Base-by-base conservation (phyloP, 139 green algal genomes). In the Chlamydomonas eustigma region DNA sequence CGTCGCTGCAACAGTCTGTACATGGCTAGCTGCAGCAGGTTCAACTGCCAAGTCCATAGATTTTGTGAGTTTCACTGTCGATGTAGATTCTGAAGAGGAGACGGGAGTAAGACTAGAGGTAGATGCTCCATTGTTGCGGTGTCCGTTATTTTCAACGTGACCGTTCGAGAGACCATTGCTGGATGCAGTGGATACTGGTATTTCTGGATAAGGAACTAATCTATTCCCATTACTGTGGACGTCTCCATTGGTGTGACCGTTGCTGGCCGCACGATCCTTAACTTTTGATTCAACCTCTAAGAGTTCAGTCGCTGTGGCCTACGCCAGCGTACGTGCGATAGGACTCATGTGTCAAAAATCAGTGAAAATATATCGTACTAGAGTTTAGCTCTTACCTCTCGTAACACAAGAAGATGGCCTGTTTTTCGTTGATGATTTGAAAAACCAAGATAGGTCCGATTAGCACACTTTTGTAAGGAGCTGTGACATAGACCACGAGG, bases 1-100 rank as follows among this genome's bases (percentile, higher is more conserved):
- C 8, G 68, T 75, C 4, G 68, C 68, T 4, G 68, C 68, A 28
- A 75, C 68, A 8, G 68, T 75, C 37, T 75, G 37, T 37, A 75
- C 64, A n/a, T 75, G 68, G 4, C 68, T 38, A 30, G 35, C 37
- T 37, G 37, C 12, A 2, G 3, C 6, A n/a, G 68, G 68, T 37
- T 75, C 38, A 6, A 36, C 12, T 25, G 52, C 52, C 52, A 33
- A 5, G 6, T 68, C 52, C 52, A 68, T 22, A 4, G 22, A 22
- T 58, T 12, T 12, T 58, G 44, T 22, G 12, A 22, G 12, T 58
- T 12, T 22, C 22, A 22, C 44, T 58, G 22, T 58, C 12, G 12
- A 22, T 58, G 44, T 22, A 12, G 44, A 28, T 58, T n/a, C n/a
- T n/a, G n/a, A n/a, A n/a, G n/a, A n/a, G n/a, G n/a, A n/a, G n/a